Evolutionary conservation across 805 yeast genomes (phyloP), one percentile per base, ranked within the genome.

Genomic region (Suhomyces vadensis): DNA sequence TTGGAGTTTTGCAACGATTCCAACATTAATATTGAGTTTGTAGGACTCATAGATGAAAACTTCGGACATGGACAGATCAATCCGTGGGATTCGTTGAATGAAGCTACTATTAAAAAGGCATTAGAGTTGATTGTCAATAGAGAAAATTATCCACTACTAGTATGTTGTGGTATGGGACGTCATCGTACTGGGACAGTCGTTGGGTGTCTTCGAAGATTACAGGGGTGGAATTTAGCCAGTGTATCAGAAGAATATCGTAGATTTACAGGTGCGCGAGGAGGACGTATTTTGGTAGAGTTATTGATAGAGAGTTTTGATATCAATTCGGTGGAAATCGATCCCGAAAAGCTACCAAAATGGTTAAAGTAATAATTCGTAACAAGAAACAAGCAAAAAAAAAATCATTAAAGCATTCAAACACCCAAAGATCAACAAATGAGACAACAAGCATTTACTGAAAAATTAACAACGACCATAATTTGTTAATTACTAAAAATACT

Each of bases 101-200:
- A 90, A 58, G 75, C 79, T 33, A 81, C 95, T 17, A 89, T 92
- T 42, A 78, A 80, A 21, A 82, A 81, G 48, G 95, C 97, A 0
- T 67, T 92, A 49, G 85, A 83, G 49, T 74, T 89, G 25, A 85
- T 92, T 14, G 79, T 83, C 35, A 78, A 87, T 54, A 77, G 76
- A 50, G 75, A 79, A n/a, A 81, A 82, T 60, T 87, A 88, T 57
- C 98, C 99, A 0, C 56, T 94, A 49, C 69, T 94, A 40, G 91
- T 91, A 4, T 94, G 98, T 63, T 94, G 98, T 57, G 97, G 97
- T 10, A 94, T 94, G 99, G 99, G 99, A 0, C 74, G 99, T 53
- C 99, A 92, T 64, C 75, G 99, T 52, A 91, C 98, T 0, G 99
- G 99, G 1, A 91, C 98, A 0, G 96, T 94, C 3, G 81, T 94